Evolutionary conservation across 495 filamentous ascomycete species (phyloP), one percentile per base, ranked within the genome.

Genomic region (Saxophila tyrrhenica): DNA sequence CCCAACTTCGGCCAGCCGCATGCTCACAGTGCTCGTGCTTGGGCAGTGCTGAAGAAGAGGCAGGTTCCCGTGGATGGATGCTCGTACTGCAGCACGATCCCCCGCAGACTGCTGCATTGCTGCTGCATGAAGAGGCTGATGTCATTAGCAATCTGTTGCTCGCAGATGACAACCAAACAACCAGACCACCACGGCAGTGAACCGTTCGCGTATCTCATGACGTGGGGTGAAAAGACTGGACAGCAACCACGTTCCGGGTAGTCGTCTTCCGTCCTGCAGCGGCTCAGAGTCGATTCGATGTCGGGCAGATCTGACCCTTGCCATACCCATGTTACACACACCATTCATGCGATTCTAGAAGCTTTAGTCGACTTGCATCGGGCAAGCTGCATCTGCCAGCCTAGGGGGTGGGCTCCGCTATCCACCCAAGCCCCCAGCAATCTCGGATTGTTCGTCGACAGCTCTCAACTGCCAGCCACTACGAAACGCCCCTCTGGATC

Each of bases 391-490:
- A 21, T 21, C 41, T 21, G 7, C n/a, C n/a, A n/a, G n/a, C n/a
- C n/a, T n/a, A n/a, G n/a, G n/a, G n/a, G n/a, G 19, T 3, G 5
- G 19, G 15, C 41, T 44, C 41, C 41, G 5, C 7, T 21, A 44
- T n/a, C 41, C 41, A 44, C 41, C 41, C n/a, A n/a, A n/a, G n/a
- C n/a, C n/a, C n/a, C n/a, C 7, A 44, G 41, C 41, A 44, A 44
- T 44, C 41, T 44, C 41, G 29, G 29, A 35, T n/a, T n/a, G n/a
- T n/a, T n/a, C n/a, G n/a, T n/a, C n/a, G n/a, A n/a, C n/a, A n/a
- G n/a, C n/a, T n/a, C n/a, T n/a, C n/a, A n/a, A n/a, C n/a, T n/a
- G n/a, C n/a, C n/a, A n/a, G n/a, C n/a, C n/a, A n/a, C n/a, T n/a
- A n/a, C n/a, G n/a, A n/a, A n/a, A n/a, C n/a, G n/a, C n/a, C n/a